phyloP scores from a whole-genome alignment of 108 stramenopile species.

The Skeletonema costatum region DNA sequence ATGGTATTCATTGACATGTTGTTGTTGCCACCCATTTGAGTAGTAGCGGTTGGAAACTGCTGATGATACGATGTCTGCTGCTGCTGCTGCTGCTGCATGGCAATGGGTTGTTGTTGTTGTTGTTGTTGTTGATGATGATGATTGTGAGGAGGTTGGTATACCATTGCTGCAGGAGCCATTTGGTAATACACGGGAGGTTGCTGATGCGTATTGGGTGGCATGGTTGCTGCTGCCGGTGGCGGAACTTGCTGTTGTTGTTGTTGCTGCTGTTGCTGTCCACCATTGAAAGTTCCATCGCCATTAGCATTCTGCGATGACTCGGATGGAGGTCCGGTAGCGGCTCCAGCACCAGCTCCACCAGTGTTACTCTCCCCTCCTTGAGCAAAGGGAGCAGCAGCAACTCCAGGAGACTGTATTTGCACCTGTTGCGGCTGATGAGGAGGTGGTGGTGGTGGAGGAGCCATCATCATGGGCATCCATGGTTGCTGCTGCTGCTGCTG shows the following conservation, averaged over 20 bases:
- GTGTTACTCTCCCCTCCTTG: neutral
- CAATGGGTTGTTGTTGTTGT: constrained; percentile 2
- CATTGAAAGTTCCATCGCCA: constrained; percentile 6
- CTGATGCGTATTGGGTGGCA: neutral
- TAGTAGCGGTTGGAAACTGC: neutral
- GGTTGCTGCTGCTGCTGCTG: neutral
- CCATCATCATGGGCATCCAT: constrained; percentile 1
- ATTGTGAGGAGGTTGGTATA: constrained; percentile 1
- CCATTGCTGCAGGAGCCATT: constrained; percentile 2
- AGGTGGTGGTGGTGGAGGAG: neutral
- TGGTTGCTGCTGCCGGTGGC: constrained; percentile 10
- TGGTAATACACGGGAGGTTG: neutral
- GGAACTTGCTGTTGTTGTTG: neutral
- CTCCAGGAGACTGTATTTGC: neutral
- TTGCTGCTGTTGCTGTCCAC: neutral
- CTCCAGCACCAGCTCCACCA: neutral
- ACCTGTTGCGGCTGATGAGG: neutral
- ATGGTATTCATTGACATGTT: neutral
- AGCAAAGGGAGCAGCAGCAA: neutral
- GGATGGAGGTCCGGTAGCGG: neutral
- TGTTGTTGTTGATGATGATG: constrained; percentile 3
- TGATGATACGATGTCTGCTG: constrained; percentile 18
- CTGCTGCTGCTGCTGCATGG: constrained; percentile 32
- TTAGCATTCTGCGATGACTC: neutral
- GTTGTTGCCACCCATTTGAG: constrained; percentile 8